Evolutionary conservation across 805 yeast genomes (phyloP).

Genomic region (Saccharomycopsis vini): DNA sequence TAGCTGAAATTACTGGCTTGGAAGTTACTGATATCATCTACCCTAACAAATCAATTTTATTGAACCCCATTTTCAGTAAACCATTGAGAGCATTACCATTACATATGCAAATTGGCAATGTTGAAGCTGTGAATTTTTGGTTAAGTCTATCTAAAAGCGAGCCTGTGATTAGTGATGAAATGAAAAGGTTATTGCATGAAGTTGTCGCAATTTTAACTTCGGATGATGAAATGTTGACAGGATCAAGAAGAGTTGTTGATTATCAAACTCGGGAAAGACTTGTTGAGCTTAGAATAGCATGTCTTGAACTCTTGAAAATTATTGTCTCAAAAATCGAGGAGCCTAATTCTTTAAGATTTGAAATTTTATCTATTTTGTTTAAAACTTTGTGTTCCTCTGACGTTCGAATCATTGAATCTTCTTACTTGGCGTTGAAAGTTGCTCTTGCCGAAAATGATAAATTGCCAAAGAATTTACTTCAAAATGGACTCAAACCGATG

Average conservation of each 20-base stretch:
- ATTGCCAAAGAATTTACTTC: slow-evolving; percentile 88
- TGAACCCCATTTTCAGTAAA: slow-evolving; percentile 93
- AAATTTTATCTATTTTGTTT: slow-evolving; percentile 88
- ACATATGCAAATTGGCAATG: slow-evolving; percentile 96
- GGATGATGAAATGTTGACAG: slow-evolving; percentile 83
- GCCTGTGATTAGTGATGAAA: slow-evolving; percentile 77
- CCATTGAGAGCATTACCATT: slow-evolving; percentile 95
- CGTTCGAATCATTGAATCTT: slow-evolving; percentile 81
- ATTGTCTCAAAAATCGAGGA: slow-evolving; percentile 83
- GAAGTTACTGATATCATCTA: slow-evolving; percentile 68
- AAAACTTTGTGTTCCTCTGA: slow-evolving; percentile 83
- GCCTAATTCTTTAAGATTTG: slow-evolving; percentile 64
- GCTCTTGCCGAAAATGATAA: slow-evolving; percentile 80
- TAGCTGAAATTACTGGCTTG: slow-evolving; percentile 67
- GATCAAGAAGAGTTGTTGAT: slow-evolving; percentile 76
- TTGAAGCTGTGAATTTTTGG: slow-evolving; percentile 90
- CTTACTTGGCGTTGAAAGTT: slow-evolving; percentile 76
- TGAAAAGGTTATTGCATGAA: slow-evolving; percentile 75
- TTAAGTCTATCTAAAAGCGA: slow-evolving; percentile 72
- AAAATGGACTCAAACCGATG: slow-evolving; percentile 92
- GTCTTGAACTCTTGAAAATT: slow-evolving; percentile 73
- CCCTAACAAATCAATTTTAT: slow-evolving; percentile 70
- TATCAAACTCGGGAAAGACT: slow-evolving; percentile 82
- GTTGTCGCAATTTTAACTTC: slow-evolving; percentile 94
- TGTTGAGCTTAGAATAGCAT: slow-evolving; percentile 77